A percentile compares a stretch with the other conserved stretches of the same genome.
Conservation (phyloP, 352 stramenopile species). For the Phytophthora syringae region DNA sequence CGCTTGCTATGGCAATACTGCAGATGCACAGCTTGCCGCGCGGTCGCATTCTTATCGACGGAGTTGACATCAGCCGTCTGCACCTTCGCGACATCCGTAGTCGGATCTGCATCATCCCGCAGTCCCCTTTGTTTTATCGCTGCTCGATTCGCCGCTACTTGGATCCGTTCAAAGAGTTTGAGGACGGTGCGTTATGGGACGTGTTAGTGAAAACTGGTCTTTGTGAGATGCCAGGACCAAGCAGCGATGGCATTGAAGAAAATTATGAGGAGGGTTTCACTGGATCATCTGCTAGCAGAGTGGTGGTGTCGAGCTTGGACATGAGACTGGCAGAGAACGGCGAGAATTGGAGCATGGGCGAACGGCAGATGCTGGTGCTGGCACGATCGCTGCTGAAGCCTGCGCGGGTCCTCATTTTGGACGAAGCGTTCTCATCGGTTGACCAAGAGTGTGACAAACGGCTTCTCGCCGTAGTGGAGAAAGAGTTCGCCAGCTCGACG, state of each 20-base stretch:
- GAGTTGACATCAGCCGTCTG: constrained; percentile 71
- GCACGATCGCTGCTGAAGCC: constrained; percentile 90
- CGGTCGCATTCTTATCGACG: constrained; percentile 91
- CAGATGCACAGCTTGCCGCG: constrained; percentile 45
- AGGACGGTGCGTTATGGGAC: constrained; percentile 62
- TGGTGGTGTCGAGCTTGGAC: constrained; percentile 37
- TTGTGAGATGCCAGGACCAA: constrained; percentile 69
- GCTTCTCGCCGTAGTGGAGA: constrained; percentile 59
- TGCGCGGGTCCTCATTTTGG: constrained; percentile 92
- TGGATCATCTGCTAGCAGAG: background rate
- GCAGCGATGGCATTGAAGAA: constrained; percentile 59
- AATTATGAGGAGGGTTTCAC: constrained; percentile 41
- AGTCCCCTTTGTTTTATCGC: constrained; percentile 92
- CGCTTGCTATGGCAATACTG: constrained; percentile 61
- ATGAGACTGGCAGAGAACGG: constrained; percentile 83
- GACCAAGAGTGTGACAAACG: constrained; percentile 60
- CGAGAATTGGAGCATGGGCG: constrained; percentile 95
- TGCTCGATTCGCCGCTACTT: constrained; percentile 92
- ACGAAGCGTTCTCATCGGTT: constrained; percentile 69
- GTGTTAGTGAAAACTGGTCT: constrained; percentile 55
- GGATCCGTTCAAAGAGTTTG: constrained; percentile 89
- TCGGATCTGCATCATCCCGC: constrained; percentile 77
- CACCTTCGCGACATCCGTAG: constrained; percentile 50
- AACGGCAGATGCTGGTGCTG: constrained; percentile 96
- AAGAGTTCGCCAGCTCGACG: constrained; percentile 90